Conservation (phyloP, 352 stramenopile genomes). For the Aphanomyces euteiches region DNA sequence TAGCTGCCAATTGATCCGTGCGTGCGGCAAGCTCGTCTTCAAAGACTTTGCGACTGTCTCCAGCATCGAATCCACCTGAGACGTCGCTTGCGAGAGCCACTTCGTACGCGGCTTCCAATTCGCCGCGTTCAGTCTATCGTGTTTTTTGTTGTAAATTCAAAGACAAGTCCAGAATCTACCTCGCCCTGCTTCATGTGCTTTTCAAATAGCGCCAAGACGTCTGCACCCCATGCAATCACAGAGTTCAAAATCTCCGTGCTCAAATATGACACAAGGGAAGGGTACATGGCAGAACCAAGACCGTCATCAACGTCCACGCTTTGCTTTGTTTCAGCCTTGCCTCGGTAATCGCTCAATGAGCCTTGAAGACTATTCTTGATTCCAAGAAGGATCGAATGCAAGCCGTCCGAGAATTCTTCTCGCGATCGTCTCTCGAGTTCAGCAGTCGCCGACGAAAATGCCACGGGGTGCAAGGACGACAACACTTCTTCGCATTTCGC, state of each 20-base stretch:
- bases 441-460: neutral
- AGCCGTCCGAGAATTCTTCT: conserved; percentile 50
- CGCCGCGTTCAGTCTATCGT: conserved; percentile 35
- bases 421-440: conserved; percentile 31
- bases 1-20: conserved; percentile 52
- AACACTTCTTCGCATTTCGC: conserved; percentile 9
- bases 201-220: conserved; percentile 52
- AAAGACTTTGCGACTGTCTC: conserved; percentile 48
- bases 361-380: conserved; percentile 54
- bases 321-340: conserved; percentile 33
- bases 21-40: conserved; percentile 44
- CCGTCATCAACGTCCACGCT: neutral
- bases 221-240: conserved; percentile 43
- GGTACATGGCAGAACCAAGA: conserved; percentile 16
- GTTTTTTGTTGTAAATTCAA: neutral
- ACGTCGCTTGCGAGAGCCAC: conserved; percentile 35
- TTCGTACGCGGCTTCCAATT: conserved; percentile 37
- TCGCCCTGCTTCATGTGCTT: conserved; percentile 36
- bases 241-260: conserved; percentile 39
- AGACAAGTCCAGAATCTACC: neutral
- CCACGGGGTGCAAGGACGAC: conserved; percentile 11
- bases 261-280: conserved; percentile 34
- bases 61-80: conserved; percentile 34
- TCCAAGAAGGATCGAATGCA: conserved; percentile 48
- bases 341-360: conserved; percentile 45